phyloP scores from a whole-genome alignment of 2,329 filamentous ascomycete species.

The Penicillium sp. region DNA sequence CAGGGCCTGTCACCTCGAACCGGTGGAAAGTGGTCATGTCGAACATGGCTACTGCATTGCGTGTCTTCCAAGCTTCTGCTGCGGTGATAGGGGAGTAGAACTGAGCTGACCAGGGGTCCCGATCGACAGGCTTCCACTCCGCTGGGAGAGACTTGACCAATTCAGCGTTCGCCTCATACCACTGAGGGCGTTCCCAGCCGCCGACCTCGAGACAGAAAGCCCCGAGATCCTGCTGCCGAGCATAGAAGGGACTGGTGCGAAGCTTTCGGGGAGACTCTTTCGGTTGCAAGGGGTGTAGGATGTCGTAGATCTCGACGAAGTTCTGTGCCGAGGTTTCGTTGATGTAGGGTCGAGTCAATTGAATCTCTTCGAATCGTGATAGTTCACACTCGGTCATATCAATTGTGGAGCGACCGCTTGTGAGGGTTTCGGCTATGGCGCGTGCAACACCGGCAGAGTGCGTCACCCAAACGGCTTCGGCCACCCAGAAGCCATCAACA shows the following conservation, averaged over 20 bases:
- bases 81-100: constrained; percentile 60
- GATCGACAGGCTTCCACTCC: constrained; percentile 55
- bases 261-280: constrained; percentile 58
- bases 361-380: constrained; percentile 60
- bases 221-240: constrained; percentile 52
- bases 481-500: constrained; percentile 62
- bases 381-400: constrained; percentile 61
- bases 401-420: constrained; percentile 54
- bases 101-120: constrained; percentile 58
- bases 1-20: constrained; percentile 58
- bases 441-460: constrained; percentile 63
- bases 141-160: constrained; percentile 53
- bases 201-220: constrained; percentile 57
- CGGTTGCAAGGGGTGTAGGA: constrained; percentile 60
- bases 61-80: constrained; percentile 64
- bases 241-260: constrained; percentile 58
- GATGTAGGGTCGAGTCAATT: constrained; percentile 56
- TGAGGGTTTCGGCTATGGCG: constrained; percentile 59
- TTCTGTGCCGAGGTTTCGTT: constrained; percentile 60
- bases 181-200: constrained; percentile 63
- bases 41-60: constrained; percentile 61
- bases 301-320: constrained; percentile 65
- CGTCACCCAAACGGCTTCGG: constrained; percentile 66
- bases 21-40: constrained; percentile 62
- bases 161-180: constrained; percentile 58